A percentile compares a stretch with the other conserved stretches of the same genome.
phyloP scores from a whole-genome alignment of 1,284 basidiomycete species.

The Singerocomus inundabilis region DNA sequence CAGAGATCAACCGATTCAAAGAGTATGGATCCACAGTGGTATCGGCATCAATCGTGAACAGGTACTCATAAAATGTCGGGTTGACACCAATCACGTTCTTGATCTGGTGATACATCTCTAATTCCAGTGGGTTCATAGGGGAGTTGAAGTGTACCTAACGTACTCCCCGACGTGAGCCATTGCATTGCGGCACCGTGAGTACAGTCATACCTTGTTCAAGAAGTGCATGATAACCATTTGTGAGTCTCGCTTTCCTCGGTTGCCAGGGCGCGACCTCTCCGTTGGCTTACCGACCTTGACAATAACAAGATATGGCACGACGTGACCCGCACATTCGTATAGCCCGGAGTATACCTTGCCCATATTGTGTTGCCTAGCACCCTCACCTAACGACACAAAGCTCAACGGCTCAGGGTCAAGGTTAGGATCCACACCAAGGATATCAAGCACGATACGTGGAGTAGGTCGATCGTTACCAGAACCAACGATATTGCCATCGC shows the following conservation, averaged over 20 bases:
- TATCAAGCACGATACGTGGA: constrained; percentile 92
- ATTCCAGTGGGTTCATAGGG: constrained; percentile 94
- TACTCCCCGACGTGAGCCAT: background rate
- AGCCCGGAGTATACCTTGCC: constrained; percentile 97
- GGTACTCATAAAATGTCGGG: constrained; percentile 96
- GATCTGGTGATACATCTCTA: constrained; percentile 99
- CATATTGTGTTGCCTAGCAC: constrained; percentile 96
- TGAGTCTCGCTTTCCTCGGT: constrained; percentile 95
- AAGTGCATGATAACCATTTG: constrained; percentile 97
- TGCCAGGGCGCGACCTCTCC: constrained; percentile 90
- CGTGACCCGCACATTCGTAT: constrained; percentile 93
- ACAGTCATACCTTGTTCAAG: constrained; percentile 80
- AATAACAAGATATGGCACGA: constrained; percentile 95
- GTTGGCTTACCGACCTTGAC: constrained; percentile 97
- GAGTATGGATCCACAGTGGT: constrained; percentile 87
- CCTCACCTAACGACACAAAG: constrained; percentile 93
- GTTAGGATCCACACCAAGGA: constrained; percentile 92
- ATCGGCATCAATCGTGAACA: constrained; percentile 97
- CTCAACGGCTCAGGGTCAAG: constrained; percentile 93
- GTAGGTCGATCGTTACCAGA: constrained; percentile 91
- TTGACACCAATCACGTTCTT: constrained; percentile 99
- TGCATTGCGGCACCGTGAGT: background rate
- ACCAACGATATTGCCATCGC: constrained; percentile 98
- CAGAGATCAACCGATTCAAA: constrained; percentile 87
- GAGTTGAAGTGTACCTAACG: constrained; percentile 90